Evolutionary conservation across 2,329 filamentous ascomycete species (phyloP), one percentile per base, ranked within the genome.

Genomic region (Nemania serpens): DNA sequence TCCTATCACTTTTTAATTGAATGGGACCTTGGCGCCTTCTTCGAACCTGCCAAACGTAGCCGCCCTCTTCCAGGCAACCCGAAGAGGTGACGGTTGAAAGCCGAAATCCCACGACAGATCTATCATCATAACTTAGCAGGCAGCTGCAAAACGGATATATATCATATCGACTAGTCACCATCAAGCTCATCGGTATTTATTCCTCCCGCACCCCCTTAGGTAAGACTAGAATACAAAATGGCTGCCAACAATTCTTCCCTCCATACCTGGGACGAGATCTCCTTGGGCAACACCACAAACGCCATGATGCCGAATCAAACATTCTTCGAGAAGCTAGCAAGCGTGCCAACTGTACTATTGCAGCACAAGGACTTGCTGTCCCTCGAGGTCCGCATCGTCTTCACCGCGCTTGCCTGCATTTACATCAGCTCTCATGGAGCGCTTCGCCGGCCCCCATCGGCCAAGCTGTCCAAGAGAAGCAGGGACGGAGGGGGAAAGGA

Each of bases 381-480:
- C 0, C 74, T 85, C 11, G 78, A 84, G 63, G 59, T 72, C 15
- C 79, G 80, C 64, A 78, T 86, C 47, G 74, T 85, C 58, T 71
- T 88, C 61, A 88, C 91, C 29, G 89, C 93, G 13, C 76, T 97
- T 15, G 87, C 90, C 64, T 91, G 93, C 55, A 96, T 97, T 71
- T 95, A 91, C 76, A 82, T 91, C 5, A 91, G 91, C 49, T 87
- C 93, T 9, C 91, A 97, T 75, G 91, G 90, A n/a, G 90, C 93
- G 1, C 84, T 98, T 18, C 88, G 89, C 13, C 85, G 92, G 17
- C 94, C 94, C 0, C 87, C 90, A 0, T 96, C 93, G 1, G 93
- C 94, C 1, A 88, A 80, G 1, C 83, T 86, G 1, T 72, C 80
- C 12, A 85, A 84, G 70, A 79, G 78, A 12, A 33, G 74, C 41